Conservation (phyloP, 2,329 filamentous ascomycete species). For the Rutstroemia sp. region DNA sequence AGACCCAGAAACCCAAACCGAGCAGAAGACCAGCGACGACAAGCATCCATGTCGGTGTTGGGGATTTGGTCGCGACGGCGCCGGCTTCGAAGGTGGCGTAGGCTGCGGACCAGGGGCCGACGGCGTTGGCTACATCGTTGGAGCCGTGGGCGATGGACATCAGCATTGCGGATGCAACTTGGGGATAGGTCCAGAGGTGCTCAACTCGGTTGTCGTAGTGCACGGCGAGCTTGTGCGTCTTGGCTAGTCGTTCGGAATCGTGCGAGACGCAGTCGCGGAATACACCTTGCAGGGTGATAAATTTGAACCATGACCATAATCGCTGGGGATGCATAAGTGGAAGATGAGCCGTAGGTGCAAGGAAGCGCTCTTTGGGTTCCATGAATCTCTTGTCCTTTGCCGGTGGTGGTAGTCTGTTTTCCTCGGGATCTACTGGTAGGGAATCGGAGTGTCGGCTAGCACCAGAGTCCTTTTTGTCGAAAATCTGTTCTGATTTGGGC, state of each 20-base stretch:
- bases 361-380: conserved; percentile 15
- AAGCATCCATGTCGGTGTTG: conserved; percentile 68
- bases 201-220: conserved; percentile 64
- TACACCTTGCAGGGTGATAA: conserved; percentile 21
- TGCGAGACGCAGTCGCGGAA: conserved; percentile 13
- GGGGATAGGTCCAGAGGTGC: conserved; percentile 46
- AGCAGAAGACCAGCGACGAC: conserved; percentile 59
- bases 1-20: conserved; percentile 54
- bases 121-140: conserved; percentile 67
- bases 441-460: neutral
- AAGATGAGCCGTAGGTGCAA: conserved; percentile 13
- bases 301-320: conserved; percentile 16
- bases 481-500: neutral
- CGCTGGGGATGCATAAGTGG: conserved; percentile 16
- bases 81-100: conserved; percentile 60
- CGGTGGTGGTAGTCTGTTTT: neutral
- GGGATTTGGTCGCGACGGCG: conserved; percentile 40
- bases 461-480: neutral
- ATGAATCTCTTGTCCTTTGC: neutral
- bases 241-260: conserved; percentile 8
- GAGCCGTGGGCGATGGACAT: conserved; percentile 53
- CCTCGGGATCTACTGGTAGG: neutral
- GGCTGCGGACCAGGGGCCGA: conserved; percentile 60
- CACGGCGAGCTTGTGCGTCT: conserved; percentile 35
- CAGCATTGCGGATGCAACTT: conserved; percentile 32